Base-by-base conservation (phyloP, 2,329 filamentous ascomycete species). In the Cladosporium sp. region DNA sequence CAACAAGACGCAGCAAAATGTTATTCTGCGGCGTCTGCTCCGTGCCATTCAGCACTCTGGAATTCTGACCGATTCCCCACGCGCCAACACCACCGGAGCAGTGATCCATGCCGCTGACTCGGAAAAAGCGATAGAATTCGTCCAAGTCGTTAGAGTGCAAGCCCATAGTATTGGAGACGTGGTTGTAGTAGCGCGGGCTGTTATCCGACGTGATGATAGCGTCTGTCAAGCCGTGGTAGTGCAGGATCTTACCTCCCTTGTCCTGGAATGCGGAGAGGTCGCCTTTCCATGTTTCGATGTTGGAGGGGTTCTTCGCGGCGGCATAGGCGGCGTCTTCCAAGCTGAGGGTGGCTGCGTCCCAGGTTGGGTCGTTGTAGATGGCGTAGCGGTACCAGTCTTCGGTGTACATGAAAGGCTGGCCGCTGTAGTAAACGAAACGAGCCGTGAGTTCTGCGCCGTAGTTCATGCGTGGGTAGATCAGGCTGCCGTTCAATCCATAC, bases 71-170 rank as follows among this genome's bases (percentile, higher is more conserved):
- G 57, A 76, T 66, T 22, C 63, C 64, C 55, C 69, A 67, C 1
- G 73, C 66, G 11, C 73, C 69, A 18, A 66, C 60, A 0, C 79
- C 79, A 5, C 72, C 71, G 27, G 53, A 39, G 56, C 77, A 80
- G 59, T 80, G 78, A 3, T 59, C 65, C 64, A 78, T 75, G 3
- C 78, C 79, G 48, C 61, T 73, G 59, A 74, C 74, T 13, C 69
- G 68, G 65, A 80, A 80, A 61, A 71, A 75, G 38, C 77, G 71
- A 56, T 77, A 83, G 70, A 76, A 83, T 17, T 77, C 73, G 29
- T 70, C 61, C 4, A 82, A 64, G 2, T 73, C 70, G 4, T 66
- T 58, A 6, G 69, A 62, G 8, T 68, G 68, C 3, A 72, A 67
- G 60, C 76, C 77, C 73, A 78, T 75, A 0, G 71, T 75, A 20